Base-by-base conservation (phyloP, 164 flowering plant species). In the Piper longum region DNA sequence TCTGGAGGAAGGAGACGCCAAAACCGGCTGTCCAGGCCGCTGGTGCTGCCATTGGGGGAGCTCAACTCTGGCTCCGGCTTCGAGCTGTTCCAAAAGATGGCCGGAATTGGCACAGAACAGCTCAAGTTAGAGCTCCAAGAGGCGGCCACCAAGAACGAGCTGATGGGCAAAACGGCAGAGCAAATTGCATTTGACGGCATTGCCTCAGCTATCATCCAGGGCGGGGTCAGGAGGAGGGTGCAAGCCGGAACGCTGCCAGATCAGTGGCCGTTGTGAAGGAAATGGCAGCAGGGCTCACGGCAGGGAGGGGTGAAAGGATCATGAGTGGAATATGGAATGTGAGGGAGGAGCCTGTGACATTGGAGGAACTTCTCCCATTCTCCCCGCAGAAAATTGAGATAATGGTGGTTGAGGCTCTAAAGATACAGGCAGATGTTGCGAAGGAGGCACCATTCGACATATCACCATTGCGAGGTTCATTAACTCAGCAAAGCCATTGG, bases 171-270 rank as follows among this genome's bases (percentile, higher is more conserved):
- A 73, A 88, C 98, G 5, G 91, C 95, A 5, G 96, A 88, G 67
- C 98, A 92, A 72, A 71, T 89, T 56, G 96, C 98, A 39, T 92
- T 92, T 56, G 98, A 92, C 73, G 98, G 98, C 64, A 85, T 92
- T 58, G 95, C 96, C 58, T 81, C 93, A 1, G 93, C 90, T 40
- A 84, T 92, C 64, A 88, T 92, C 69, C 80, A 79, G 97, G 96
- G 4, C 78, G 96, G 67, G 85, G 79, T 76, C 86, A 83, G 64
- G 91, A 92, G 77, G 95, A 82, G 5, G 52, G 52, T 5, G 90
- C 98, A n/a, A 88, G 80, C 81, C 86, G 96, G 16, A 92, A 81
- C 41, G 98, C 98, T 1, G 96, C 91, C n/a, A 79, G 88, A 4
- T 80, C 85, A 18, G 73, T 92, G 57, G 78, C 89, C 56, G 71